Conservation (phyloP, 495 filamentous ascomycete species). For the Neurospora tetraspora region DNA sequence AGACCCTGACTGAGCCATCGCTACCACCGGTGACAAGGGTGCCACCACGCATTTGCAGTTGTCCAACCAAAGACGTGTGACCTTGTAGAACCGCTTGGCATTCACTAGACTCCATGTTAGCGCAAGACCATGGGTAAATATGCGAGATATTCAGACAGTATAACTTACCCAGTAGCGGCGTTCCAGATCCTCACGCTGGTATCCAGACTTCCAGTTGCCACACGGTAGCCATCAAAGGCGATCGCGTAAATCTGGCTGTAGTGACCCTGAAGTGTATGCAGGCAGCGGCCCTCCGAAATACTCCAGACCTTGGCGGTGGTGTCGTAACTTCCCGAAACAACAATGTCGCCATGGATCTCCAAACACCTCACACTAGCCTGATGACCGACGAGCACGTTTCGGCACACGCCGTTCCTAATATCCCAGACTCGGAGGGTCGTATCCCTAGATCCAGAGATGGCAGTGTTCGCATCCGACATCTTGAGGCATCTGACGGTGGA, state of each 20-base stretch:
- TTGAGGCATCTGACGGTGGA: slow-evolving; percentile 95
- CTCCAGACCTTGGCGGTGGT: slow-evolving; percentile 96
- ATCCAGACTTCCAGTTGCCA: slow-evolving; percentile 95
- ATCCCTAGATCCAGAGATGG: slow-evolving; percentile 92
- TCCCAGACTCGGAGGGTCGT: slow-evolving; percentile 95
- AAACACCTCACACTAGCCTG: slow-evolving; percentile 94
- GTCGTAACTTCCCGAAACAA: slow-evolving; percentile 95
- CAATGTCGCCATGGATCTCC: slow-evolving; percentile 88
- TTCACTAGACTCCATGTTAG: slow-evolving; percentile 38
- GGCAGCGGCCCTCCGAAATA: slow-evolving; percentile 83
- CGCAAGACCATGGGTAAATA: neutral
- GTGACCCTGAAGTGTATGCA: slow-evolving; percentile 84
- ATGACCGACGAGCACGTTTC: slow-evolving; percentile 87
- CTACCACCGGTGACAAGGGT: slow-evolving; percentile 94
- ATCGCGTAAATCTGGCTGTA: slow-evolving; percentile 99
- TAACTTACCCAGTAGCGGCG: slow-evolving; percentile 69
- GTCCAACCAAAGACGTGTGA: slow-evolving; percentile 94
- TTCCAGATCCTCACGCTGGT: slow-evolving; percentile 98
- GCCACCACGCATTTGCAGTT: slow-evolving; percentile 87
- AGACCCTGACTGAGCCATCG: slow-evolving; percentile 90
- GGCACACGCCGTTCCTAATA: slow-evolving; percentile 73
- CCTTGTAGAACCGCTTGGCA: slow-evolving; percentile 92
- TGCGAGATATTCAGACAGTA: neutral
- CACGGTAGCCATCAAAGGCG: slow-evolving; percentile 84
- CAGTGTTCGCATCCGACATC: slow-evolving; percentile 88